phyloP scores from a whole-genome alignment of 169 alveolate genomes.

The Theileria sp. region DNA sequence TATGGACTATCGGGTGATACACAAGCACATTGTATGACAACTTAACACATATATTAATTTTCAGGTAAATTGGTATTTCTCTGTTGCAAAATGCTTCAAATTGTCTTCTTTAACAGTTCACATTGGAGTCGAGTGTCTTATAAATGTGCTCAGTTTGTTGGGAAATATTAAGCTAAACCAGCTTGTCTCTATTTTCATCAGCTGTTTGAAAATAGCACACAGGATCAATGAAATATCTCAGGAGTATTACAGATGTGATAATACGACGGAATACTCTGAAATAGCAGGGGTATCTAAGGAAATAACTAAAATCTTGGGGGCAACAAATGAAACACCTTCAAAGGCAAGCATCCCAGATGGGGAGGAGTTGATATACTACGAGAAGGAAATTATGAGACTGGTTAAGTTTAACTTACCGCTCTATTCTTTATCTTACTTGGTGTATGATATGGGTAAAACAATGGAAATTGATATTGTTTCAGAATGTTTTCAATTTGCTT shows the following conservation, averaged over 20 bases:
- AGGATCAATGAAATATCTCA: conserved; percentile 82
- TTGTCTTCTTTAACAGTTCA: conserved; percentile 14
- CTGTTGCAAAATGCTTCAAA: not conserved
- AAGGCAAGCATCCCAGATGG: not conserved
- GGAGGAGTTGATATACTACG: not conserved
- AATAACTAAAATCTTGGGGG: not conserved
- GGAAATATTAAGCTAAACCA: not conserved
- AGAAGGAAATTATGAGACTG: conserved; percentile 11
- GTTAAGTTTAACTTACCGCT: not conserved
- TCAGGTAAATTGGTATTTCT: conserved; percentile 7
- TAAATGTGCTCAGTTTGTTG: not conserved
- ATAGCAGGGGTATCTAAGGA: not conserved
- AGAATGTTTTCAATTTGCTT: not conserved
- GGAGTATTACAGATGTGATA: conserved; percentile 79
- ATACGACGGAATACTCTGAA: conserved; percentile 20
- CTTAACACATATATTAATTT: not conserved
- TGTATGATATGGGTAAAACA: conserved; percentile 7
- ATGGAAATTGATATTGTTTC: conserved; percentile 4
- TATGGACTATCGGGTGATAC: not conserved
- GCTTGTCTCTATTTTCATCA: conserved; percentile 11
- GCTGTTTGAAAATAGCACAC: conserved; percentile 85
- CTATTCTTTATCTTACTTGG: not conserved
- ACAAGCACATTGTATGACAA: not conserved
- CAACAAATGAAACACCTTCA: not conserved
- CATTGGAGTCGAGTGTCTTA: not conserved